phyloP scores from a whole-genome alignment of 1,139 yeast species.

The Hyphopichia pseudoburtonii region DNA sequence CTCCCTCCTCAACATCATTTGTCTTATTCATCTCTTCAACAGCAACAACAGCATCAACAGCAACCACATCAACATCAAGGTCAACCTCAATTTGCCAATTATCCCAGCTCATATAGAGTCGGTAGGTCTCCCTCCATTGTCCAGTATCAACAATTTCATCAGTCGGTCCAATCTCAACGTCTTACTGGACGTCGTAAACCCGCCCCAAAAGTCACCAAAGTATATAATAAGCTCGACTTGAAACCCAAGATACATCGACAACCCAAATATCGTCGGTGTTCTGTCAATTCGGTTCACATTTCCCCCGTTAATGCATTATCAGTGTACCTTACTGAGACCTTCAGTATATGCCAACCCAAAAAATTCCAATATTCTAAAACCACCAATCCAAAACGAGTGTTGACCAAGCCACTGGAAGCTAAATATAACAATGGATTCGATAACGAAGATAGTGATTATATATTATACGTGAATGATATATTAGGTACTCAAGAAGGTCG shows the following conservation, averaged over 20 bases:
- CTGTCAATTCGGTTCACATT: slow-evolving; percentile 72
- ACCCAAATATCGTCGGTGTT: slow-evolving; percentile 80
- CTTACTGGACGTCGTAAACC: slow-evolving; percentile 24
- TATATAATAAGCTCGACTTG: slow-evolving; percentile 52
- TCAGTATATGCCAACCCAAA: slow-evolving; percentile 81
- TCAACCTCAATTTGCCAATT: slow-evolving; percentile 10
- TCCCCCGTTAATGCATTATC: slow-evolving; percentile 90
- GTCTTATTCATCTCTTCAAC: no score
- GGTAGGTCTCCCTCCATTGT: slow-evolving; percentile 38
- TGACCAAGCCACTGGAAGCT: slow-evolving; percentile 91
- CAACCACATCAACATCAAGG: neutral
- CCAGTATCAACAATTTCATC: slow-evolving; percentile 41
- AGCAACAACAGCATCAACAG: neutral
- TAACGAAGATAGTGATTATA: slow-evolving; percentile 87
- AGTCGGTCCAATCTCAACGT: slow-evolving; percentile 27
- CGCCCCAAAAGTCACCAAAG: slow-evolving; percentile 38
- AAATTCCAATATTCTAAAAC: slow-evolving; percentile 78
- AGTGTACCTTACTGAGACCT: slow-evolving; percentile 73
- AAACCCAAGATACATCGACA: slow-evolving; percentile 61
- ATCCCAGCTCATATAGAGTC: slow-evolving; percentile 8
- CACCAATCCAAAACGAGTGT: slow-evolving; percentile 85
- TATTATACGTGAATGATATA: slow-evolving; percentile 89
- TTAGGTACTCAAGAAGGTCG: slow-evolving; percentile 86
- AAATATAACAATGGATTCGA: slow-evolving; percentile 80
- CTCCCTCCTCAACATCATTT: neutral